Evolutionary conservation across 768 basidiomycete genomes (phyloP).

Genomic region (Calvatia gigantea): DNA sequence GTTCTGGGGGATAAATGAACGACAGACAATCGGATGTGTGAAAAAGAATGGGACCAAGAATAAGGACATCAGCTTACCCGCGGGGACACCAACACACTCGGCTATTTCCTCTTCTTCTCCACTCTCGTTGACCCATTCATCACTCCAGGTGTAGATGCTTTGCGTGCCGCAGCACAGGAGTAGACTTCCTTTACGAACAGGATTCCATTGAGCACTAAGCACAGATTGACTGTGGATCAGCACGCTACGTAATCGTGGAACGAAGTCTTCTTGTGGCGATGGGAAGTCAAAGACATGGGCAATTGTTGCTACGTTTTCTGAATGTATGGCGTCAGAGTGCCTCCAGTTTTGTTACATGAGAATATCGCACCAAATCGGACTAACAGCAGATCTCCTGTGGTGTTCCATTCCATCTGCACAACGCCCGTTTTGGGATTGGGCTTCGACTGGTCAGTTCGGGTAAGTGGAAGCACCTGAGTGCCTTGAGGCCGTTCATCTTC

Average conservation of each 20-base stretch:
- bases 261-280: conserved; percentile 49
- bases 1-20: conserved; percentile 36
- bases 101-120: conserved; percentile 72
- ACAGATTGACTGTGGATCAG: conserved; percentile 65
- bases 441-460: conserved; percentile 56
- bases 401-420: conserved; percentile 78
- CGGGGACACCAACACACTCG: conserved; percentile 87
- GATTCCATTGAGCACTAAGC: conserved; percentile 75
- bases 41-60: too few species aligned
- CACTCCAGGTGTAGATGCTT: conserved; percentile 77
- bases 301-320: conserved; percentile 61
- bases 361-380: conserved; percentile 61
- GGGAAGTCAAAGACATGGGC: conserved; percentile 76
- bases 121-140: conserved; percentile 68
- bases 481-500: conserved; percentile 65
- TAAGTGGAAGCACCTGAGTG: conserved; percentile 46
- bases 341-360: background rate
- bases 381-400: conserved; percentile 67
- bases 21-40: background rate
- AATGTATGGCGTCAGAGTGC: conserved; percentile 2
- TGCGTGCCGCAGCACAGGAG: conserved; percentile 63
- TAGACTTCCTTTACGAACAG: conserved; percentile 70
- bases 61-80: conserved; percentile 52
- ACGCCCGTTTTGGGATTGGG: conserved; percentile 65
- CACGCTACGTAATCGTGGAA: conserved; percentile 62